Percentiles rank a stretch among this genome's conserved stretches.
Evolutionary conservation across 306 rosid genomes (phyloP).

Genomic region (Purshia tridentata): DNA sequence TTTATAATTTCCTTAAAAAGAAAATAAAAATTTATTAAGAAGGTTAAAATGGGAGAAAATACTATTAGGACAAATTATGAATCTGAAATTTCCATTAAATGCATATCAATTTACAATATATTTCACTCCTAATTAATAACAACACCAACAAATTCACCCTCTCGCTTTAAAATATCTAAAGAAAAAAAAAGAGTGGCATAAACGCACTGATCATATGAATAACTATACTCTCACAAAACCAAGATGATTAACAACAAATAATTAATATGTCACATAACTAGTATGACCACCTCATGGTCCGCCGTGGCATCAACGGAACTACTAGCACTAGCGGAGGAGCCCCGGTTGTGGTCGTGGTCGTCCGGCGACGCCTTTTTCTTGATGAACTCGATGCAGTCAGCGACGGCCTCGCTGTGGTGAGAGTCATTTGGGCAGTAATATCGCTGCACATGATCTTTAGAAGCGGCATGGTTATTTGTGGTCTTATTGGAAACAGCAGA

Average conservation of each 20-base stretch:
- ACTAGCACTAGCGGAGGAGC: constrained; percentile 26
- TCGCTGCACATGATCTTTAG: constrained; percentile 25
- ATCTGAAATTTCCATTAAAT: no score
- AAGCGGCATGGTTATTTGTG: background rate
- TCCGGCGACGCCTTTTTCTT: constrained; percentile 56
- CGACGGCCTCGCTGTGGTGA: constrained; percentile 77
- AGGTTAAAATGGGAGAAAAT: background rate
- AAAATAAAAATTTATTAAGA: background rate
- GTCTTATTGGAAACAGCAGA: constrained; percentile 69
- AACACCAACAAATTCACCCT: no score
- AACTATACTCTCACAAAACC: background rate
- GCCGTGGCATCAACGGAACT: constrained; percentile 18
- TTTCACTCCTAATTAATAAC: no score
- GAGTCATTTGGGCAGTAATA: constrained; percentile 35
- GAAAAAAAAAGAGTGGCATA: background rate
- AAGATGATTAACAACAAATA: background rate
- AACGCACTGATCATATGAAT: background rate
- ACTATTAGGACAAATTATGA: no score
- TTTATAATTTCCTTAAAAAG: no score
- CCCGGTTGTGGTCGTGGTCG: constrained; percentile 19
- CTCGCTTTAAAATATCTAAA: no score
- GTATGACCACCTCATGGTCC: constrained; percentile 24
- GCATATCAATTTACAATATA: no score
- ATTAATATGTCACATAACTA: constrained; percentile 24
- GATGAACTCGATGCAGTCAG: constrained; percentile 90